Evolutionary conservation across 371 early-diverging fungal genomes (phyloP).

Genomic region (Apophysomyces variabilis): DNA sequence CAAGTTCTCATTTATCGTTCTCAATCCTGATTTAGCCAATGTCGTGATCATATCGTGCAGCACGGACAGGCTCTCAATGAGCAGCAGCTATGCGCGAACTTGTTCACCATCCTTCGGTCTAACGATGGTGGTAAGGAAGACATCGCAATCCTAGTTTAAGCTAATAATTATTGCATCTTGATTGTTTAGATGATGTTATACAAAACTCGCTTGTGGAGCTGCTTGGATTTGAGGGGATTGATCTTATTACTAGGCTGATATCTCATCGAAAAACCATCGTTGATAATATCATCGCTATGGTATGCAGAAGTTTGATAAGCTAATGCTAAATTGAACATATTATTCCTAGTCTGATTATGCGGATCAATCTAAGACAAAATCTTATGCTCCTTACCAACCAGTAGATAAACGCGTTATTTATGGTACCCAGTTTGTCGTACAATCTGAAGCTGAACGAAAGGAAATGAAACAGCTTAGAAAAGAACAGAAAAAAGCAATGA

Average conservation of each 20-base stretch:
- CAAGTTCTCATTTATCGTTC: too few species aligned
- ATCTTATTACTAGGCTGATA: slow-evolving; percentile 63
- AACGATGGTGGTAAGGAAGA: slow-evolving; percentile 40
- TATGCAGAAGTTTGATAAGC: slow-evolving; percentile 12
- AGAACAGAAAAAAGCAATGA: slow-evolving; percentile 66
- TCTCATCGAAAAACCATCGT: slow-evolving; percentile 54
- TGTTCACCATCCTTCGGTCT: slow-evolving; percentile 62
- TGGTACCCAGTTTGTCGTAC: slow-evolving; percentile 73
- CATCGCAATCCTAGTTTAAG: neutral
- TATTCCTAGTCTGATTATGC: slow-evolving; percentile 29
- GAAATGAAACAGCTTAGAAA: slow-evolving; percentile 70
- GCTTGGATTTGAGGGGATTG: slow-evolving; percentile 77
- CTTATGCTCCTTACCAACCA: slow-evolving; percentile 21
- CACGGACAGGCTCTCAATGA: slow-evolving; percentile 26
- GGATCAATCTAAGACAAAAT: slow-evolving; percentile 21
- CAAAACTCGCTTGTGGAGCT: slow-evolving; percentile 73
- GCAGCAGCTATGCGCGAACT: slow-evolving; percentile 53
- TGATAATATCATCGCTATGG: slow-evolving; percentile 55
- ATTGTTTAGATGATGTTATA: slow-evolving; percentile 58
- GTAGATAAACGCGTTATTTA: slow-evolving; percentile 43
- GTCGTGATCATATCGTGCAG: slow-evolving; percentile 25
- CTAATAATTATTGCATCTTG: neutral
- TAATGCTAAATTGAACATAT: neutral
- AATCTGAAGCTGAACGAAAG: slow-evolving; percentile 71
- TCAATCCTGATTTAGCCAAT: slow-evolving; percentile 31